These are phyloP conservation scores for Mortierella hygrophila DNA, from an alignment of 192 early-diverging fungal genomes.

Conservation along the genomic window DNA sequence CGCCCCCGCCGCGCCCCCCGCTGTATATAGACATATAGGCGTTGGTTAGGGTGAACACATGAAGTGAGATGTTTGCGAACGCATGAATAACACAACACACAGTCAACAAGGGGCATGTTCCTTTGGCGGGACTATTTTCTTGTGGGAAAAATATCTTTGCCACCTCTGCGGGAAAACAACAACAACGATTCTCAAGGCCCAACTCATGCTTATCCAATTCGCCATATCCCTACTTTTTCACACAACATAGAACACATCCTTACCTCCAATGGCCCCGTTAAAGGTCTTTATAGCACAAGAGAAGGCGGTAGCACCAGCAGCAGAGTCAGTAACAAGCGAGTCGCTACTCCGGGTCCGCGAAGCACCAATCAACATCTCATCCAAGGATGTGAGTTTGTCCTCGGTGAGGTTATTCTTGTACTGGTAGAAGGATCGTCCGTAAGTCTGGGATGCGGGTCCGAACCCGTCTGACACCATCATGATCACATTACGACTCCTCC, in stretches of 20 bases:
- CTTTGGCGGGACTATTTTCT: not conserved
- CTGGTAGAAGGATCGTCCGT: conserved; percentile 86
- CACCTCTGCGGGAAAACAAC: not conserved
- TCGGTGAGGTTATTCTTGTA: conserved; percentile 60
- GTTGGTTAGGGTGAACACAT: not conserved
- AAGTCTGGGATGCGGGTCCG: conserved; percentile 93
- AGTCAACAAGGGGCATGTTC: not conserved
- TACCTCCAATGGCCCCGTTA: conserved; percentile 92
- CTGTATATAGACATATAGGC: not conserved
- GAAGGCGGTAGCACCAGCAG: conserved; percentile 98
- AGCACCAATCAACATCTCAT: conserved; percentile 86
- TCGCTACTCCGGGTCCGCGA: conserved; percentile 87
- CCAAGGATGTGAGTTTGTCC: conserved; percentile 64
- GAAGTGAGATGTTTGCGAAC: not conserved
- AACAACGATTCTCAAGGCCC: not conserved
- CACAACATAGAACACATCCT: not conserved
- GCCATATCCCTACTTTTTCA: too few relatives aligned
- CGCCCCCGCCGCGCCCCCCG: too few relatives aligned
- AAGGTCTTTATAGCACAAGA: conserved; percentile 92
- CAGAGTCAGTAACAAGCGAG: conserved; percentile 94
- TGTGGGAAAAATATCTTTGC: not conserved
- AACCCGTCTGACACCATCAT: conserved; percentile 97
- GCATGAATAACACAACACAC: not conserved
- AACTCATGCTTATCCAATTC: not conserved
- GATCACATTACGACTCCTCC: conserved; percentile 77